Base-by-base conservation (phyloP, 2,329 filamentous ascomycete genomes). In the Colletotrichum neosansevieriae region DNA sequence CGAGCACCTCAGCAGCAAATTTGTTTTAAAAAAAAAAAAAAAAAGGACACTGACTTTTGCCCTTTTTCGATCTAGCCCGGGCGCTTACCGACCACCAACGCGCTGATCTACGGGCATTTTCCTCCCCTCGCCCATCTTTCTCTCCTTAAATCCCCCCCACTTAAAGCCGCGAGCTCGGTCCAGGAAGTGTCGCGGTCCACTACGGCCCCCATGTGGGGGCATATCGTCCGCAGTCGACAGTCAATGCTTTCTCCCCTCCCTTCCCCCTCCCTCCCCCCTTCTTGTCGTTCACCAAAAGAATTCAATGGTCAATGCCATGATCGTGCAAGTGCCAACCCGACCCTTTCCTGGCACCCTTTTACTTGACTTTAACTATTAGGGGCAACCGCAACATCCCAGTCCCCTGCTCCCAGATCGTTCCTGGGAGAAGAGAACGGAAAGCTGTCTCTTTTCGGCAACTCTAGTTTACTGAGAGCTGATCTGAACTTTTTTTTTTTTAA, bases 11-110 rank as follows among this genome's bases (percentile, higher is more conserved):
- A 24, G 24, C 24, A 24, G 24, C 24, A 38, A 12, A 12, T n/a
- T n/a, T n/a, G n/a, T n/a, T n/a, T n/a, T 3, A 12, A 36, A 12
- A 7, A 36, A 36, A 12, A 10, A 29, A 11, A 34, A 21, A 45
- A 40, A 24, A 49, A 36, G 50, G 64, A 53, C 45, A 32, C 29
- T 45, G 24, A 24, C 24, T 21, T 21, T 21, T 21, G 21, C 5
- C 64, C 21, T 36, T 51, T 50, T 61, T 34, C 11, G 29, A 44
- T 56, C 50, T 47, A 34, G 58, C 38, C n/a, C 54, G 38, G 54
- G 65, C 65, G 65, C 65, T 68, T 68, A 68, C 40, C 59, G 38
- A 36, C 57, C 49, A 40, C 29, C 13, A 11, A 51, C 44, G 10
- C 36, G 45, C 45, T 56, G 54, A 42, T 42, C 42, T 34, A 19